Evolutionary conservation across 768 basidiomycete species (phyloP), one percentile per base, ranked within the genome.

Genomic region (Naematelia encephala): DNA sequence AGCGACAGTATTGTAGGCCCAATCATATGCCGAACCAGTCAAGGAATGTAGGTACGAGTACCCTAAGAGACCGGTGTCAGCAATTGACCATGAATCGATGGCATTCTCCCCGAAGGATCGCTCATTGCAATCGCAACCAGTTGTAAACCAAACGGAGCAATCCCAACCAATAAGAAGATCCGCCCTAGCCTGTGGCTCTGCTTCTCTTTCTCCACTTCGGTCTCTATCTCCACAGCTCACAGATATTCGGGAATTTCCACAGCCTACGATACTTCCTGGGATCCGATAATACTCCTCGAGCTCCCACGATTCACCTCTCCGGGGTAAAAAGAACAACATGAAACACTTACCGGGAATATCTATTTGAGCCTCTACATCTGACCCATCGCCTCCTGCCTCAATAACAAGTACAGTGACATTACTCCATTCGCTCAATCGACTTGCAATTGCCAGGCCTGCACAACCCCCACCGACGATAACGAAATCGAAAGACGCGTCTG

Each of bases 391-490:
- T 51, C 76, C 76, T 23, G 76, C 76, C 56, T 77, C 76, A 51
- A 77, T 64, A 47, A 82, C 79, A 48, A 82, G 76, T 16, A 82
- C 82, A 14, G 81, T 81, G 30, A 77, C 77, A 67, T 81, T 81
- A 4, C 70, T 59, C 73, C 82, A 81, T 61, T 82, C 82, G 8
- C 80, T 80, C 43, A 83, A 72, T 49, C 82, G 78, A 16, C 79
- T 67, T 3, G 81, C 82, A 28, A 83, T 64, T 14, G 80, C 80
- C 52, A 82, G 77, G 39, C 82, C 82, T 4, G 81, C 81, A 19
- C 80, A 77, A 29, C 82, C 82, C 27, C 82, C 82, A 34, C 82
- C 82, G 14, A 78, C 78, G 64, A 82, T 79, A 59, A 86, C 79
- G 64, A 82, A 85, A 75, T 85, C 85, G 49, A 67, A 74, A 4